Percentiles rank a stretch among this genome's conserved stretches.
These are phyloP conservation scores for Podaxis rugospora DNA, from an alignment of 768 basidiomycete genomes.

Conservation along the genomic window DNA sequence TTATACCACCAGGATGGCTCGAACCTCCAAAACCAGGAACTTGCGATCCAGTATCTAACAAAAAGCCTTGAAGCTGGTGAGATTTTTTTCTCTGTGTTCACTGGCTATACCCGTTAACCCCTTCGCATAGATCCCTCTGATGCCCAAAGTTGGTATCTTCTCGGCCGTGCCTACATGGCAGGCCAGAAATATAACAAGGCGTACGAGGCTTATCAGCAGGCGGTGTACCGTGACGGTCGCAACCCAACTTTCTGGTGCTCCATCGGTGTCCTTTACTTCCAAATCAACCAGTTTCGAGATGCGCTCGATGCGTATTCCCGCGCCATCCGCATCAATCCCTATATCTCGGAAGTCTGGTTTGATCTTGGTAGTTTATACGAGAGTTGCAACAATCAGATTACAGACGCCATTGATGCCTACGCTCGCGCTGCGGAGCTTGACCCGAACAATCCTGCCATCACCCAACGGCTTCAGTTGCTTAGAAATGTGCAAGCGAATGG, in stretches of 20 bases:
- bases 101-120: constrained; percentile 1
- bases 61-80: constrained; percentile 92
- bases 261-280: constrained; percentile 98
- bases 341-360: constrained; percentile 95
- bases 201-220: constrained; percentile 99
- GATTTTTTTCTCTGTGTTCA: constrained; percentile 19
- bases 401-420: constrained; percentile 98
- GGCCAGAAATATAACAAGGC: constrained; percentile 99
- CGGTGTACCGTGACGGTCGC: constrained; percentile 96
- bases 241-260: constrained; percentile 99
- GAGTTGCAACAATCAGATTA: constrained; percentile 98
- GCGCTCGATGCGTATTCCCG: constrained; percentile 98
- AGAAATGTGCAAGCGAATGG: constrained; percentile 78
- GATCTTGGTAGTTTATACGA: constrained; percentile 97
- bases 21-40: constrained; percentile 92
- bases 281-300: constrained; percentile 99
- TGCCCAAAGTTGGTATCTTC: constrained; percentile 98
- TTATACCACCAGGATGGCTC: constrained; percentile 95
- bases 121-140: constrained; percentile 75
- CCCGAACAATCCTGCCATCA: constrained; percentile 77
- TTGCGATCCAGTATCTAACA: constrained; percentile 90
- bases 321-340: constrained; percentile 97
- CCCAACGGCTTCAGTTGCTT: constrained; percentile 72
- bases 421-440: constrained; percentile 93
- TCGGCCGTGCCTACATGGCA: constrained; percentile 98